phyloP scores from a whole-genome alignment of 805 yeast species.

The Barnettozyma wickerhamii region DNA sequence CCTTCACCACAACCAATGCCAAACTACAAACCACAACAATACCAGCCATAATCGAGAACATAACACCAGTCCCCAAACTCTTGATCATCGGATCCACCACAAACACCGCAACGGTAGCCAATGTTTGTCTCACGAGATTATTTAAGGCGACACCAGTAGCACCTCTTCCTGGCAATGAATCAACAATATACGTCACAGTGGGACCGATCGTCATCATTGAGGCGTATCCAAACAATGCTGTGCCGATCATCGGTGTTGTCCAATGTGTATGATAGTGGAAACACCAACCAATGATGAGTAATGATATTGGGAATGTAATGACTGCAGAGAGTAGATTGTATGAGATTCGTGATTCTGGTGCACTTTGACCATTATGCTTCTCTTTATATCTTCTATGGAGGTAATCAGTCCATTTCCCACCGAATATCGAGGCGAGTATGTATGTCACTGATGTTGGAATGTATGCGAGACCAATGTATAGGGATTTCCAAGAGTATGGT shows the following conservation, averaged over 20 bases:
- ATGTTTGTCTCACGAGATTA: constrained; percentile 64
- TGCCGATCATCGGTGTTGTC: constrained; percentile 78
- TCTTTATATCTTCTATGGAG: constrained; percentile 48
- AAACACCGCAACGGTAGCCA: constrained; percentile 77
- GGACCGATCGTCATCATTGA: constrained; percentile 82
- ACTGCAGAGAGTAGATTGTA: constrained; percentile 70
- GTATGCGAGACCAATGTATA: constrained; percentile 70
- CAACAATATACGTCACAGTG: constrained; percentile 76
- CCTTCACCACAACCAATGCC: constrained; percentile 44
- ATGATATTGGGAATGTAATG: constrained; percentile 53
- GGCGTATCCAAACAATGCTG: constrained; percentile 77
- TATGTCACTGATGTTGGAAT: constrained; percentile 82
- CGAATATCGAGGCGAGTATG: constrained; percentile 65
- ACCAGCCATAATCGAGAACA: constrained; percentile 64
- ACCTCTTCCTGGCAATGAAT: constrained; percentile 81
- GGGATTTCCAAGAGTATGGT: constrained; percentile 67
- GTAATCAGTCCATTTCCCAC: constrained; percentile 76
- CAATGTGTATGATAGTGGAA: constrained; percentile 60
- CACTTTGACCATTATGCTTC: constrained; percentile 59
- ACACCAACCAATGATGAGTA: constrained; percentile 82
- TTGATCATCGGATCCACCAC: constrained; percentile 63
- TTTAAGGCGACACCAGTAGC: constrained; percentile 87
- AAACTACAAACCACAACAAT: constrained; percentile 41
- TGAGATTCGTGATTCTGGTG: constrained; percentile 77
- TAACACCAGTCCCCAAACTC: constrained; percentile 69